These are phyloP conservation scores for Bjerkandera adusta DNA, from an alignment of 1,284 basidiomycete species.

Conservation along the genomic window DNA sequence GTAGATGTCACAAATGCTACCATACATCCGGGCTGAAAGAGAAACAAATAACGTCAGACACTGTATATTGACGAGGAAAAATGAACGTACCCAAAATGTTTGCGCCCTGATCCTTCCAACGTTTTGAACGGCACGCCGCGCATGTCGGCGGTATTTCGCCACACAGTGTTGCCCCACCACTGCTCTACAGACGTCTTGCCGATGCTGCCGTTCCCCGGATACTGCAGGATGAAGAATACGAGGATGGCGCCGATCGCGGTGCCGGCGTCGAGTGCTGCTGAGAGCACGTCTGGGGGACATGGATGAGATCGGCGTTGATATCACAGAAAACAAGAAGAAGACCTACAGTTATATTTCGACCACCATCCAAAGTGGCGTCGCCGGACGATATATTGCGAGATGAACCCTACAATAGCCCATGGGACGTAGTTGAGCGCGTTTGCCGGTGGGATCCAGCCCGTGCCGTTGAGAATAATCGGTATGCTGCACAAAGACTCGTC, in stretches of 20 bases:
- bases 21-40: not conserved
- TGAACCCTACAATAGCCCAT: conserved; percentile 47
- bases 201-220: conserved; percentile 57
- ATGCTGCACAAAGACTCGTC: conserved; percentile 17
- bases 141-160: conserved; percentile 40
- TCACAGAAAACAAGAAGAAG: not conserved
- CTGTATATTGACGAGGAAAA: not conserved
- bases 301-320: not conserved
- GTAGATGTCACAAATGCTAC: too few species aligned
- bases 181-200: conserved; percentile 49
- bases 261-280: conserved; percentile 58
- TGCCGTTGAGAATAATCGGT: conserved; percentile 53
- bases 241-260: conserved; percentile 55
- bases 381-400: conserved; percentile 53
- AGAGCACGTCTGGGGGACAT: conserved; percentile 42
- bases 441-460: conserved; percentile 49
- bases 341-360: conserved; percentile 47
- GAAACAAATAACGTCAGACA: not conserved
- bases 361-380: conserved; percentile 51
- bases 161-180: conserved; percentile 75
- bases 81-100: conserved; percentile 10
- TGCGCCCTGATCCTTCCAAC: not conserved
- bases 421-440: conserved; percentile 45
- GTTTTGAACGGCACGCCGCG: conserved; percentile 26
- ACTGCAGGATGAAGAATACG: conserved; percentile 68